Evolutionary conservation across 768 basidiomycete species (phyloP), one percentile per base, ranked within the genome.

Genomic region (Pulveroboletus sp.): DNA sequence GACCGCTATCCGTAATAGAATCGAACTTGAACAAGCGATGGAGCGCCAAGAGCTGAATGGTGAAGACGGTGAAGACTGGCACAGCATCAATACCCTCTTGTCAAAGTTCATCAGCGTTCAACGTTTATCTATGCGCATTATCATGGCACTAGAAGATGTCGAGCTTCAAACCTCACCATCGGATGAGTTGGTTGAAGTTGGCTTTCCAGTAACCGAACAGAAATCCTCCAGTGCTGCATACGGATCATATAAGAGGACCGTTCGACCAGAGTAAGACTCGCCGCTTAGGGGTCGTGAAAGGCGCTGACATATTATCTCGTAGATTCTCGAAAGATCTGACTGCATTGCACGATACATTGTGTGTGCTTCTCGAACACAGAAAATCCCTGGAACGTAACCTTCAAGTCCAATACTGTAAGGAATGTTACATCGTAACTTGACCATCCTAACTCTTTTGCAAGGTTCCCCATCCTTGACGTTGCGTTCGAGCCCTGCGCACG

Each of bases 391-490:
- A 92, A 61, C 61, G 56, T 24, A 66, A 69, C 14, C 64, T 90
- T 19, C 85, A 80, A 55, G 55, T 57, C 5, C 67, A 65, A 54
- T 85, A 81, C 56, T 70, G 90, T 87, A 42, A 52, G 72, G 19
- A 40, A 19, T 27, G 12, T 41, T 24, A 7, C 14, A 5, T 44
- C 40, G 6, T 39, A 29, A n/a, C 33, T 13, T 14, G 12, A 27
- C 10, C 7, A n/a, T 23, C 20, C 51, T 65, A 7, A 65, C 6
- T 31, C n/a, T 35, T 44, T 50, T 29, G 48, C 10, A 43, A 92
- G 90, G 72, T 66, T 78, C 83, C 2, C 81, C 85, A 20, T 90
- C 90, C 12, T 60, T 92, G 52, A 83, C 87, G 12, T 72, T 93
- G 38, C 82, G 88, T 33, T 78, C 81, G 21, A 84, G 78, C 1